Conservation (phyloP, 2,329 filamentous ascomycete genomes). For the Cercospora sesami region DNA sequence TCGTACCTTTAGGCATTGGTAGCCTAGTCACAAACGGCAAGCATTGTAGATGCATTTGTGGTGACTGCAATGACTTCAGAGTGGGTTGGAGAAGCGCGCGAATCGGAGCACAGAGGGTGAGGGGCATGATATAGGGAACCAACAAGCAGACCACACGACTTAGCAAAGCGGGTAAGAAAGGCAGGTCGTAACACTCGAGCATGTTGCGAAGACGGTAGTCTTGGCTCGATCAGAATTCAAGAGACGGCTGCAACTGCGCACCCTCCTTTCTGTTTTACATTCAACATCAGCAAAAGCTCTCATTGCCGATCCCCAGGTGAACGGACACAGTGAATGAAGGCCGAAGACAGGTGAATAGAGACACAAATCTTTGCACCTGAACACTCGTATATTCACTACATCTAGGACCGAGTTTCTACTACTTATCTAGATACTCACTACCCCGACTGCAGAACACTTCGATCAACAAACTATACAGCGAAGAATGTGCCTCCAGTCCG, state of each 20-base stretch:
- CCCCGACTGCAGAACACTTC: too few relatives aligned
- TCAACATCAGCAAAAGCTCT: neutral
- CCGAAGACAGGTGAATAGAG: neutral
- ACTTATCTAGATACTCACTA: neutral
- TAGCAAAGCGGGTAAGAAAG: neutral
- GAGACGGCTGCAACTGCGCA: neutral
- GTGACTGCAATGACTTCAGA: neutral
- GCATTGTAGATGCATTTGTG: neutral
- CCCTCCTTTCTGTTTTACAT: neutral
- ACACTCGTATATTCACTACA: neutral
- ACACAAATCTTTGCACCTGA: neutral
- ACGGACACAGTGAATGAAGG: too few relatives aligned
- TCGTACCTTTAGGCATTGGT: too few relatives aligned
- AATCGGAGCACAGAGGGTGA: neutral
- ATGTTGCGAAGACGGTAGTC: neutral
- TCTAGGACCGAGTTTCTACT: neutral
- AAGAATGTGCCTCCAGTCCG: neutral
- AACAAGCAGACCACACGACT: neutral
- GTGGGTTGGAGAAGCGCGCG: neutral
- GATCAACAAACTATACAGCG: neutral
- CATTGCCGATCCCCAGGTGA: neutral
- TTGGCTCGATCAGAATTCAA: neutral
- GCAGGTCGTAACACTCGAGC: neutral
- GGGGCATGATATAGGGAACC: neutral
- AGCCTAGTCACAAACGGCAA: neutral